Evolutionary conservation across 108 stramenopile genomes (phyloP).

Genomic region (Chaetoceros muelleri): DNA sequence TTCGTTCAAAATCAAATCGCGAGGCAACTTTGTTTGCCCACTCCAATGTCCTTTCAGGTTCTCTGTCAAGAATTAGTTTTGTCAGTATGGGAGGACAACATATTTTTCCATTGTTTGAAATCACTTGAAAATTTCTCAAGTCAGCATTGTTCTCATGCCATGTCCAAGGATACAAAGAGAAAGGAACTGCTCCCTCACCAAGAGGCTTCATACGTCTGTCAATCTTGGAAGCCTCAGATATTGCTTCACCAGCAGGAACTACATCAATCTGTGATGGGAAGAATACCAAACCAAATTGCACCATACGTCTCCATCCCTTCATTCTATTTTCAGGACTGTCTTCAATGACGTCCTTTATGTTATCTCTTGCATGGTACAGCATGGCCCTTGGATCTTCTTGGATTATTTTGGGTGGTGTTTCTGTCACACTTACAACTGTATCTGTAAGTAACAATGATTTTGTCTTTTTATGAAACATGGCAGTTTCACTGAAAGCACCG

Average conservation of each 20-base stretch:
- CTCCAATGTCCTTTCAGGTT: constrained; percentile 49
- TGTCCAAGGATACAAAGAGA: constrained; percentile 67
- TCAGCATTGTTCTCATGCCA: constrained; percentile 60
- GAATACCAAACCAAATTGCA: constrained; percentile 86
- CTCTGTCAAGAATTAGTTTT: constrained; percentile 81
- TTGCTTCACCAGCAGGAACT: constrained; percentile 30
- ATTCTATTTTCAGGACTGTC: constrained; percentile 42
- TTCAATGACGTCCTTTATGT: constrained; percentile 46
- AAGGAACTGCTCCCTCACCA: constrained; percentile 63
- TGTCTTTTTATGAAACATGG: constrained; percentile 72
- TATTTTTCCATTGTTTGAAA: constrained; percentile 44
- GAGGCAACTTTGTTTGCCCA: constrained; percentile 68
- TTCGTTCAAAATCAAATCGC: constrained; percentile 71
- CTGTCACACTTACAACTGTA: constrained; percentile 65
- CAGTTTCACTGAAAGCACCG: constrained; percentile 82
- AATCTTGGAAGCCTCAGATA: constrained; percentile 29
- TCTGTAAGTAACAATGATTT: constrained; percentile 81
- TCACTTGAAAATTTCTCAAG: constrained; percentile 39
- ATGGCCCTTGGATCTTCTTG: constrained; percentile 70
- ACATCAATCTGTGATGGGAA: constrained; percentile 83
- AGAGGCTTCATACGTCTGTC: constrained; percentile 39
- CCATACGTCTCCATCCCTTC: constrained; percentile 85
- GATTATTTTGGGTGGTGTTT: constrained; percentile 63
- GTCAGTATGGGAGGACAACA: constrained; percentile 90
- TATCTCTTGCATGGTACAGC: constrained; percentile 82